These are phyloP conservation scores for Pyrus betulifolia DNA, from an alignment of 306 rosid genomes.

Conservation along the genomic window DNA sequence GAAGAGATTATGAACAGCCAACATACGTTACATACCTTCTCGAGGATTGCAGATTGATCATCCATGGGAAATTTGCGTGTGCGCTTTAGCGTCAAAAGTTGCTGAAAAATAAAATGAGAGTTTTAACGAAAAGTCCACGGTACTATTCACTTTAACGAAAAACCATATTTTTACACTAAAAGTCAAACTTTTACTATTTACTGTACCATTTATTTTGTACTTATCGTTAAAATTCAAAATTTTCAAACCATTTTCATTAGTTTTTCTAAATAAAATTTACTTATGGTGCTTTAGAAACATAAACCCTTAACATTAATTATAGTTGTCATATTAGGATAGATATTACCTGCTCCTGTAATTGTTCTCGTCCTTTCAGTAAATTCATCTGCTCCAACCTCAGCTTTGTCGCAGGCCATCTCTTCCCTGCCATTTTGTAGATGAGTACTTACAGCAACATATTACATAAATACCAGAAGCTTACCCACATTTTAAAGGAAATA, in stretches of 20 bases:
- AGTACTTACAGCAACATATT: conserved; percentile 2
- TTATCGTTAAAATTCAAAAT: no score
- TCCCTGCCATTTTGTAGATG: conserved; percentile 43
- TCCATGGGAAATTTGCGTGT: conserved; percentile 66
- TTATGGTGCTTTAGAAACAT: conserved; percentile 9
- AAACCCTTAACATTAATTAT: neutral
- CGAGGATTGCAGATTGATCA: conserved; percentile 73
- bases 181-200: no score
- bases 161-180: no score
- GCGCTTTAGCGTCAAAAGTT: conserved; percentile 73
- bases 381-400: conserved; percentile 68
- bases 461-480: neutral
- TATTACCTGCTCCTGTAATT: conserved; percentile 56
- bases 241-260: no score
- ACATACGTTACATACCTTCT: conserved; percentile 40
- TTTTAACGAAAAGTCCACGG: no score
- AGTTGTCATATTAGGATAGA: neutral
- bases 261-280: neutral
- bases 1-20: neutral
- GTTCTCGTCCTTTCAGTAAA: conserved; percentile 58
- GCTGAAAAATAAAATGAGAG: conserved; percentile 27
- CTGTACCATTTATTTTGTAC: no score
- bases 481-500: neutral
- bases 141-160: no score
- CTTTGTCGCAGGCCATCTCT: conserved; percentile 90